These are phyloP conservation scores for Xylaria intraflava DNA, from an alignment of 495 filamentous ascomycete genomes.

Conservation along the genomic window DNA sequence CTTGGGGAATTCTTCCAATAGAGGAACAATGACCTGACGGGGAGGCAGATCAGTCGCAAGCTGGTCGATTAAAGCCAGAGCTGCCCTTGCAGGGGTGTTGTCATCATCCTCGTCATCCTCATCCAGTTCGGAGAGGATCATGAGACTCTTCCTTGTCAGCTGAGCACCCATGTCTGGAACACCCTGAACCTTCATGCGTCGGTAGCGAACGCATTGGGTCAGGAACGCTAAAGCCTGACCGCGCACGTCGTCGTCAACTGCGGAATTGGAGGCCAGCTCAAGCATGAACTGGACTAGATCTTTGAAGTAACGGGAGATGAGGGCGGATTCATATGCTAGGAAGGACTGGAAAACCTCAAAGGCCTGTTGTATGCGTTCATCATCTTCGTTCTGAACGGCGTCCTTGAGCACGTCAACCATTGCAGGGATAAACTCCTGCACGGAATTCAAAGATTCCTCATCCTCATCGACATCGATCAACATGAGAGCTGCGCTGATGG, in stretches of 20 bases:
- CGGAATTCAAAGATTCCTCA: constrained; percentile 56
- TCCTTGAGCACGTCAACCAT: constrained; percentile 89
- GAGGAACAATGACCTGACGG: constrained; percentile 87
- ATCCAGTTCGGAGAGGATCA: constrained; percentile 81
- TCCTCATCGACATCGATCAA: constrained; percentile 82
- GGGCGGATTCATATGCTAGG: constrained; percentile 77
- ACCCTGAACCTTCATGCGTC: constrained; percentile 90
- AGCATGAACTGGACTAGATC: constrained; percentile 93
- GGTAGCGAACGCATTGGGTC: constrained; percentile 83
- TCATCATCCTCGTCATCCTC: constrained; percentile 83
- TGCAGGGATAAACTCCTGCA: constrained; percentile 71
- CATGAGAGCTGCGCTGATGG: constrained; percentile 83
- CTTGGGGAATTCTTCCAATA: constrained; percentile 73
- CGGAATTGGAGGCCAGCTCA: constrained; percentile 67
- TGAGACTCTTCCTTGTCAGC: constrained; percentile 75
- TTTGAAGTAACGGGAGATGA: constrained; percentile 79
- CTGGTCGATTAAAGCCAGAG: constrained; percentile 80
- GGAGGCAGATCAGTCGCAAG: constrained; percentile 82
- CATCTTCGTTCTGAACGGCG: constrained; percentile 67
- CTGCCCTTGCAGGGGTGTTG: constrained; percentile 79
- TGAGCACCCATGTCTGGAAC: constrained; percentile 69
- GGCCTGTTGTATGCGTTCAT: constrained; percentile 76
- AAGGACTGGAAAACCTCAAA: constrained; percentile 98
- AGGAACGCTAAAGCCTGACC: constrained; percentile 89
- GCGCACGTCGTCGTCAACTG: constrained; percentile 74